phyloP scores from a whole-genome alignment of 805 yeast species.

The Cyberlindnera xylosilytica region DNA sequence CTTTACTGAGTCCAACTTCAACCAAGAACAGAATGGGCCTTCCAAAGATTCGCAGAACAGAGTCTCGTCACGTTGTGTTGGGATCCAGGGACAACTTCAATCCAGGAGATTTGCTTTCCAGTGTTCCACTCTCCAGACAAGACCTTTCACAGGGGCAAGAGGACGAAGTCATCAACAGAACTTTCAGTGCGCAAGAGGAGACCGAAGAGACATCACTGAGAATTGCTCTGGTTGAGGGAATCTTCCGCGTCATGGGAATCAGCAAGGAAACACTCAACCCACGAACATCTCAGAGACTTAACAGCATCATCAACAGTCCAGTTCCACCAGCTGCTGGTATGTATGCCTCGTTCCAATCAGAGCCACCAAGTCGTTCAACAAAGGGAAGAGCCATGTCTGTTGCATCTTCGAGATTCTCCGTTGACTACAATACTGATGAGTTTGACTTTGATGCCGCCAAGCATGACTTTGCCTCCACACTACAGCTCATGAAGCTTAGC shows the following conservation, averaged over 20 bases:
- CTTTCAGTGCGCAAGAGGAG: constrained; percentile 42
- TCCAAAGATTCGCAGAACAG: constrained; percentile 15
- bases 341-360: constrained; percentile 12
- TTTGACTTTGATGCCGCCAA: constrained; percentile 50
- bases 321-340: constrained; percentile 13
- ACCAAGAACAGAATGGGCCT: constrained; percentile 14
- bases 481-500: constrained; percentile 53
- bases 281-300: constrained; percentile 18
- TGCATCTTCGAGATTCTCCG: constrained; percentile 2
- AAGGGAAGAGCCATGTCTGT: constrained; percentile 8
- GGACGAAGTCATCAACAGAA: constrained; percentile 6
- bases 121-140: constrained; percentile 62
- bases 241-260: constrained; percentile 68
- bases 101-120: constrained; percentile 84
- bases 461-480: constrained; percentile 52
- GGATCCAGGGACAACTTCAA: constrained; percentile 55
- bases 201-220: constrained; percentile 65
- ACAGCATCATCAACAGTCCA: constrained; percentile 21
- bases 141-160: constrained; percentile 1
- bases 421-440: constrained; percentile 17
- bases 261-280: constrained; percentile 36
- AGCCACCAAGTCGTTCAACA: background rate
- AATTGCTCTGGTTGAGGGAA: constrained; percentile 64
- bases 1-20: constrained; percentile 12
- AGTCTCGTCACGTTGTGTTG: constrained; percentile 48